Base-by-base conservation (phyloP, 2,329 filamentous ascomycete species). In the Colletotrichum sp. region DNA sequence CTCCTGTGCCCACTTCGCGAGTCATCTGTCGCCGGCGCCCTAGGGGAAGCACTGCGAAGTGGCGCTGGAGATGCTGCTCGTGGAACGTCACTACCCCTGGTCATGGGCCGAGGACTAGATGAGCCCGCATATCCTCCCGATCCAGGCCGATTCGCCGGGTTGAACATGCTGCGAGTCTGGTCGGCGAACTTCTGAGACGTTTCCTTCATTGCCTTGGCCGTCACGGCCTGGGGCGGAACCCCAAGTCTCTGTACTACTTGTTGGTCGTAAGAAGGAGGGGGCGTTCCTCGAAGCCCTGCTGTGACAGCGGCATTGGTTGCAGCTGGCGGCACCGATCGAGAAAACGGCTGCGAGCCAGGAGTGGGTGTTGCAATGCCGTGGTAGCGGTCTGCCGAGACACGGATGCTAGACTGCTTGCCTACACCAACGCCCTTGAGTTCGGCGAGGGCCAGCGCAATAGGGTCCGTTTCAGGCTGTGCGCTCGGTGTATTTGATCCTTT, bases 351-450 rank as follows among this genome's bases (percentile, higher is more conserved):
- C 61, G 83, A 81, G 9, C 88, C 88, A 2, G 91, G 94, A 8
- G 90, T 93, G 7, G 97, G 96, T 3, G 96, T 98, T 15, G 94
- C 88, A 77, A 99, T 93, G n/a, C 97, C 96, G 81, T 97, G 95
- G 84, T 98, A 98, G 76, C 95, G 93, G 83, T 99, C 97, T 21
- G 96, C 97, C n/a, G 97, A 98, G 76, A 98, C 92, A n/a, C 97
- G 92, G 65, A 91, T 89, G 5, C 93, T 93, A 8, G 95, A 91
- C 79, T 96, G 94, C 84, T 98, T 98, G 18, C 88, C 90, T 15
- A 94, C 88, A 1, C 88, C 89, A 6, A 96, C 94, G 1, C 94
- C 95, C 86, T 98, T 98, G 43, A 99, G 89, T 81, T 99, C 96
- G 13, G 96, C 97, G 9, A 99, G 89, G 28, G 97, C 97, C 79